Base-by-base conservation (phyloP, 2,329 filamentous ascomycete species). In the Rasamsonia emersonii region DNA sequence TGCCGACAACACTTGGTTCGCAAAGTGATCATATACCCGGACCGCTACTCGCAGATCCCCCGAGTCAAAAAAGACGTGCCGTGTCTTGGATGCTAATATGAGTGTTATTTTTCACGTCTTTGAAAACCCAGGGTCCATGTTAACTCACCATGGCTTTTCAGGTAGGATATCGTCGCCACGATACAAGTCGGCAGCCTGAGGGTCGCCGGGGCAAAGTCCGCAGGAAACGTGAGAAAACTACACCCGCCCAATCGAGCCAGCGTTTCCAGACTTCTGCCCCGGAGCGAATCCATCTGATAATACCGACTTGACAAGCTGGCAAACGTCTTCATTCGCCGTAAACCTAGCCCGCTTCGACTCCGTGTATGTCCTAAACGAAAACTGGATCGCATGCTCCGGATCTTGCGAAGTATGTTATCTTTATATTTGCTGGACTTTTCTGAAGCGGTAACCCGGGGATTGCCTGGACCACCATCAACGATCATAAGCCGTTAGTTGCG, bases 231-330 rank as follows among this genome's bases (percentile, higher is more conserved):
- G 13, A 67, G 40, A 34, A 55, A 50, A 36, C 57, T 56, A 34
- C 62, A 47, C 5, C 64, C 64, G 28, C 64, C 63, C 15, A 67
- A 49, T 9, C 59, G 58, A 27, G 59, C 50, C 13, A 67, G 46
- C n/a, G 49, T 53, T 30, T 65, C 61, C 10, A 67, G 25, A 9
- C 49, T 42, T 28, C 43, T 58, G n/a, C 54, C 58, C 27, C 41
- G 50, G 31, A 65, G 38, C 8, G 53, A 51, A 24, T 48, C 48
- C 44, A 60, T 54, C 5, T 45, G 43, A 27, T 40, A 38, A 8
- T 44, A 38, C 15, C 47, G 50, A 34, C 35, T 39, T 5, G 47
- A 33, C 6, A 63, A 35, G 24, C 45, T 51, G 4, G 51, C 52
- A 31, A 64, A 51, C 10, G 60, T 63, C 41, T 53, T 64, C 31